Conservation (phyloP, 2,329 filamentous ascomycete species). For the Sporothrix dimorphospora region DNA sequence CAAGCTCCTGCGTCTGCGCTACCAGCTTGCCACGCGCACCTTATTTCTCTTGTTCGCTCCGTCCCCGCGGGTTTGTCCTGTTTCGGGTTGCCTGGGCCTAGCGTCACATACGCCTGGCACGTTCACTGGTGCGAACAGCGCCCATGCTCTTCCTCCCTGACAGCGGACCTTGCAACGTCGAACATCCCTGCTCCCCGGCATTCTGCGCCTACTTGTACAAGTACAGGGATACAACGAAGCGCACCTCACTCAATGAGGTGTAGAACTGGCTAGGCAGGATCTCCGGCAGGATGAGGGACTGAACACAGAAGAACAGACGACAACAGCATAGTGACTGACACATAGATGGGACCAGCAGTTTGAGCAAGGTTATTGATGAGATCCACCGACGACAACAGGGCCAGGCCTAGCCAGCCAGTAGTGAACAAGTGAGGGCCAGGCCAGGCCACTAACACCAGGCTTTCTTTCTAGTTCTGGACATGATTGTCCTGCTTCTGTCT, state of each 20-base stretch:
- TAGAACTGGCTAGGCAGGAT: background rate
- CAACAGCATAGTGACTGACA: background rate
- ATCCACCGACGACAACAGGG: background rate
- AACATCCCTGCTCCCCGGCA: background rate
- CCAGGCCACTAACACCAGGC: constrained; percentile 1
- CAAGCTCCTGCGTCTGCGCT: background rate
- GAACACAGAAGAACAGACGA: background rate
- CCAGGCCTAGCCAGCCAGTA: background rate
- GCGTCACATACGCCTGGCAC: background rate
- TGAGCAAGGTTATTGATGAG: constrained; percentile 1
- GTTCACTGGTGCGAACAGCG: background rate
- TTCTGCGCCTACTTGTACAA: background rate
- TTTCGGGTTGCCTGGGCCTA: background rate
- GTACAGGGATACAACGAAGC: background rate
- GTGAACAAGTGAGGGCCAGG: constrained; percentile 3
- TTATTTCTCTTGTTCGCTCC: background rate
- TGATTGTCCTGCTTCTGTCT: background rate
- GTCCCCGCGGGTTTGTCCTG: background rate
- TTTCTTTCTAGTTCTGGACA: constrained; percentile 8
- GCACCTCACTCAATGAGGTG: background rate
- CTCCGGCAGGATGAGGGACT: background rate
- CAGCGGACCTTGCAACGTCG: background rate
- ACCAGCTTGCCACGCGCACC: background rate
- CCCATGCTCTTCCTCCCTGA: background rate
- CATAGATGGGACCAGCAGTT: background rate